These are phyloP conservation scores for Diaporthe longicolla DNA, from an alignment of 2,329 filamentous ascomycete species.

Conservation along the genomic window DNA sequence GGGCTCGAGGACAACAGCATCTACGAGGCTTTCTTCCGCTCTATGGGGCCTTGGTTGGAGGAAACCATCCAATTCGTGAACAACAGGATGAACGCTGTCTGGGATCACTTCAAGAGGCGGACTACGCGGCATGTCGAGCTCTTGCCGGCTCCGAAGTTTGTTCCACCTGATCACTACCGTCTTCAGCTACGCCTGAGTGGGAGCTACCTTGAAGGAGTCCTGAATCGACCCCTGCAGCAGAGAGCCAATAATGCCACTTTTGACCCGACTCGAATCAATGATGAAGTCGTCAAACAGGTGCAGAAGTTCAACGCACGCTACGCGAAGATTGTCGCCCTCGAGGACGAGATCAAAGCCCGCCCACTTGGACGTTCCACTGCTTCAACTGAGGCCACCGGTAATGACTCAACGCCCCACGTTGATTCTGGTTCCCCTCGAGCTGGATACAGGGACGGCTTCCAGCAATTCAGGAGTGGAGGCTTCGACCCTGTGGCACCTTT, in stretches of 20 bases:
- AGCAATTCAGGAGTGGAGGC: background rate
- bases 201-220: constrained; percentile 48
- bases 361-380: background rate
- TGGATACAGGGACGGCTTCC: background rate
- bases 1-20: constrained; percentile 31
- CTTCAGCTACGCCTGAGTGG: constrained; percentile 60
- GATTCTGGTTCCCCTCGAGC: background rate
- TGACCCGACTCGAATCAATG: background rate
- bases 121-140: constrained; percentile 55
- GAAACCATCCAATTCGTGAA: constrained; percentile 50
- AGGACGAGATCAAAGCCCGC: background rate
- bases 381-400: too few species aligned
- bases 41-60: constrained; percentile 48
- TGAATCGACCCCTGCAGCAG: constrained; percentile 32
- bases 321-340: background rate
- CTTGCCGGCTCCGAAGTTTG: constrained; percentile 53
- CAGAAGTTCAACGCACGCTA: constrained; percentile 33
- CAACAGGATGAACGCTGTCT: constrained; percentile 51
- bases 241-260: background rate
- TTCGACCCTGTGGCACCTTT: background rate
- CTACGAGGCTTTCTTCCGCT: constrained; percentile 50
- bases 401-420: fast-evolving
- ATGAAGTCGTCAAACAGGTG: constrained; percentile 34
- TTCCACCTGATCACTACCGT: constrained; percentile 48
- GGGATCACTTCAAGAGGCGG: constrained; percentile 56